A percentile compares a stretch with the other conserved stretches of the same genome.
These are phyloP conservation scores for Prunus mume DNA, from an alignment of 306 rosid genomes.

Conservation along the genomic window DNA sequence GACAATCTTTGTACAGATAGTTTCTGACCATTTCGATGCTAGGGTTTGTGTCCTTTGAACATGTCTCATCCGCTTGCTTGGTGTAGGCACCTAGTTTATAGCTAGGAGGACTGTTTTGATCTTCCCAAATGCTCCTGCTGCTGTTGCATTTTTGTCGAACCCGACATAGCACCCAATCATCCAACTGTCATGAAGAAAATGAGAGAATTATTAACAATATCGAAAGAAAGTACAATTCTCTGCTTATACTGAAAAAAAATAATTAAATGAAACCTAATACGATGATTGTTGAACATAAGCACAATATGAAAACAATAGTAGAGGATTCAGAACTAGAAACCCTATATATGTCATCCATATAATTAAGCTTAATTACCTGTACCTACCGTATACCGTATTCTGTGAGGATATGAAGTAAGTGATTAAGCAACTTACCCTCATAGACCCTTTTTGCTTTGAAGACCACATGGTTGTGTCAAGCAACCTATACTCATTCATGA, in stretches of 20 bases:
- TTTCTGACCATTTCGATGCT: slow-evolving; percentile 38
- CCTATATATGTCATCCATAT: not conserved
- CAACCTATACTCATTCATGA: slow-evolving; percentile 74
- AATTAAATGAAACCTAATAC: not conserved
- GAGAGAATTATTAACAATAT: not conserved
- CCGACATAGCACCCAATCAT: slow-evolving; percentile 77
- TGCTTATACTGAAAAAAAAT: too few species aligned
- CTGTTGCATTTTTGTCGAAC: slow-evolving; percentile 42
- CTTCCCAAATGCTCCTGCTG: slow-evolving; percentile 41
- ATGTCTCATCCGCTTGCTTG: slow-evolving; percentile 29
- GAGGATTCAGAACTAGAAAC: not conserved
- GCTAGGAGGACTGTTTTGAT: slow-evolving; percentile 28
- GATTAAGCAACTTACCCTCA: slow-evolving; percentile 44
- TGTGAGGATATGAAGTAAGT: not conserved
- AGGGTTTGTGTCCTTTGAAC: slow-evolving; percentile 18
- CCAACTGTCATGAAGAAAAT: slow-evolving; percentile 38
- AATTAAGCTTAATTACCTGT: not conserved
- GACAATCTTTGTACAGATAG: slow-evolving; percentile 42
- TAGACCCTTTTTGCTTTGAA: slow-evolving; percentile 43
- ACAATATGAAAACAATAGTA: not conserved
- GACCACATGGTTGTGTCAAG: slow-evolving; percentile 44
- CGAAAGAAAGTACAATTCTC: not conserved
- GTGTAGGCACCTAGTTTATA: slow-evolving; percentile 31
- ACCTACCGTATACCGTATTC: not conserved
- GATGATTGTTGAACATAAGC: not conserved